Conservation (phyloP, 768 basidiomycete species). For the Rossbeevera mucosa region DNA sequence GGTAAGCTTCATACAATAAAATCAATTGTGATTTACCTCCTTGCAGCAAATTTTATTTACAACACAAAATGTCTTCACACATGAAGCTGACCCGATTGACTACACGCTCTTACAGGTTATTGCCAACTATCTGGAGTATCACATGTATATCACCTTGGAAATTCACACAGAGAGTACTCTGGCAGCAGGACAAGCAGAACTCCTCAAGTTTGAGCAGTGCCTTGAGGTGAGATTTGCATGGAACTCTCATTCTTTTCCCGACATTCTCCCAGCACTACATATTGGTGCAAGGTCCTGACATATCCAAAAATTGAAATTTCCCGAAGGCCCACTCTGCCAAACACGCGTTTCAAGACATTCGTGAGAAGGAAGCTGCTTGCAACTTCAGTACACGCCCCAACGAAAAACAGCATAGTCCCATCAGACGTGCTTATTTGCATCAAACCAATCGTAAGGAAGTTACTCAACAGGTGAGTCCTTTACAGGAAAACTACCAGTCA, state of each 20-base stretch:
- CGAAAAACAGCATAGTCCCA: background rate
- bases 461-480: background rate
- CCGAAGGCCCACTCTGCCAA: background rate
- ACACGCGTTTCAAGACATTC: background rate
- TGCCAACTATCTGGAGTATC: background rate
- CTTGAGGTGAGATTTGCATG: too few species aligned
- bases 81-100: background rate
- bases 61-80: background rate
- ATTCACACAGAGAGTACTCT: background rate
- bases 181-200: background rate
- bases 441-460: background rate
- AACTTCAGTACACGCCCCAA: background rate
- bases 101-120: background rate
- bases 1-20: too few species aligned
- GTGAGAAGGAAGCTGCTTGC: background rate
- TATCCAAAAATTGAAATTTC: background rate
- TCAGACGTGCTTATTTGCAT: background rate
- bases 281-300: too few species aligned
- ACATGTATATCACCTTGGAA: background rate
- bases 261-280: too few species aligned
- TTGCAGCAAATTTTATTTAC: background rate
- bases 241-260: too few species aligned
- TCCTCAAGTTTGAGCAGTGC: background rate
- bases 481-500: too few species aligned
- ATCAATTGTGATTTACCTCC: too few species aligned